phyloP scores from a whole-genome alignment of 1,139 yeast species.

The Pichia sp. region DNA sequence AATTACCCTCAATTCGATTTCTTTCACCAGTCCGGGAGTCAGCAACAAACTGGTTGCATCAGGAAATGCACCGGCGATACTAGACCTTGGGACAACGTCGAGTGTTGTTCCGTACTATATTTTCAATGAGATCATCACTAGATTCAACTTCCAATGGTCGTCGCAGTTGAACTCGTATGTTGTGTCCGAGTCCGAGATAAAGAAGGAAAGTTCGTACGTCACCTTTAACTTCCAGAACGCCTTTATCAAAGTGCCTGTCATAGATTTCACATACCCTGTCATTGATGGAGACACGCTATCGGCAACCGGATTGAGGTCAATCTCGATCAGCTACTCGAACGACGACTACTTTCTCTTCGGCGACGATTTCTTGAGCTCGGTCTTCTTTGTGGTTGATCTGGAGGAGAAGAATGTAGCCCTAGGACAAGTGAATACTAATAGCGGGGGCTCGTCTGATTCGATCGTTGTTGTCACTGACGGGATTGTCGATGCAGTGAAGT shows the following conservation, averaged over 20 bases:
- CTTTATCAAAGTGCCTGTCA: slow-evolving; percentile 45
- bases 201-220: slow-evolving; percentile 34
- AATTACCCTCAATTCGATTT: slow-evolving; percentile 35
- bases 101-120: slow-evolving; percentile 44
- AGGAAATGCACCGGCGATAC: slow-evolving; percentile 38
- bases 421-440: slow-evolving; percentile 35
- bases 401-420: slow-evolving; percentile 41
- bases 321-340: slow-evolving; percentile 7
- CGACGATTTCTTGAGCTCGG: slow-evolving; percentile 42
- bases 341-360: slow-evolving; percentile 33
- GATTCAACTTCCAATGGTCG: slow-evolving; percentile 39
- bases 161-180: slow-evolving; percentile 32
- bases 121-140: slow-evolving; percentile 37
- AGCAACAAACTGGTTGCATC: slow-evolving; percentile 30
- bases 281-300: slow-evolving; percentile 17
- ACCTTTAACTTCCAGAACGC: slow-evolving; percentile 45
- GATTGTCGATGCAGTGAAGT: slow-evolving; percentile 12
- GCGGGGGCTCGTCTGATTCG: background rate
- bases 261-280: slow-evolving; percentile 42
- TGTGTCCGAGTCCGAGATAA: slow-evolving; percentile 28
- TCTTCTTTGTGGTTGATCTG: slow-evolving; percentile 45
- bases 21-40: slow-evolving; percentile 2
- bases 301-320: slow-evolving; percentile 13
- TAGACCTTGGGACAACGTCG: slow-evolving; percentile 62
- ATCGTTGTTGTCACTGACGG: slow-evolving; percentile 8